phyloP scores from a whole-genome alignment of 805 yeast genomes.

The fission yeast (Schizosaccharomyces pombe) region DNA sequence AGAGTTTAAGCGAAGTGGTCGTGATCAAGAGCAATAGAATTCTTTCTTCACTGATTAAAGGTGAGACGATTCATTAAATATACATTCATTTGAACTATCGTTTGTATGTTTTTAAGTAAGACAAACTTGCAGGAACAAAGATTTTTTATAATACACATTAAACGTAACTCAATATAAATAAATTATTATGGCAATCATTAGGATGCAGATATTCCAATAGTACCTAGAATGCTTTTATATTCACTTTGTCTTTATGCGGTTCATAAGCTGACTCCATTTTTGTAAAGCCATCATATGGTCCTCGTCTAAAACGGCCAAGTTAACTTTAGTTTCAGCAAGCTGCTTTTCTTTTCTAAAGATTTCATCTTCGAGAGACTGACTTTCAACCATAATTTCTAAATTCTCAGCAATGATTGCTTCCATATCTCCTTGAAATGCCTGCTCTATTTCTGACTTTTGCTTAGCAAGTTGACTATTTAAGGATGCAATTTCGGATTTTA shows the following conservation, averaged over 20 bases:
- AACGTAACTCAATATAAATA: too few species aligned
- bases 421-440: slow-evolving; percentile 24
- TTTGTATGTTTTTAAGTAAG: too few species aligned
- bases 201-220: neutral
- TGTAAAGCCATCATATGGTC: neutral
- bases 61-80: too few species aligned
- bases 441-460: slow-evolving; percentile 8
- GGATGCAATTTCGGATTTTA: slow-evolving; percentile 26
- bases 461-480: slow-evolving; percentile 17
- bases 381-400: slow-evolving; percentile 40
- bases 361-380: slow-evolving; percentile 29
- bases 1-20: too few species aligned
- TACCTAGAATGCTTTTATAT: neutral
- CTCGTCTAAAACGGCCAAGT: neutral
- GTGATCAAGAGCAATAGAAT: too few species aligned
- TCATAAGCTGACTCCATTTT: neutral
- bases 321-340: slow-evolving; percentile 1
- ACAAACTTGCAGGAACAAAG: too few species aligned
- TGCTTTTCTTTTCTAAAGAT: neutral
- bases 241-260: neutral
- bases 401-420: slow-evolving; percentile 38
- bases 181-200: neutral
- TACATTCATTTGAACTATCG: too few species aligned
- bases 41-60: too few species aligned
- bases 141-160: too few species aligned